phyloP scores from a whole-genome alignment of 805 yeast genomes.

The Wickerhamiella alocasiicola region DNA sequence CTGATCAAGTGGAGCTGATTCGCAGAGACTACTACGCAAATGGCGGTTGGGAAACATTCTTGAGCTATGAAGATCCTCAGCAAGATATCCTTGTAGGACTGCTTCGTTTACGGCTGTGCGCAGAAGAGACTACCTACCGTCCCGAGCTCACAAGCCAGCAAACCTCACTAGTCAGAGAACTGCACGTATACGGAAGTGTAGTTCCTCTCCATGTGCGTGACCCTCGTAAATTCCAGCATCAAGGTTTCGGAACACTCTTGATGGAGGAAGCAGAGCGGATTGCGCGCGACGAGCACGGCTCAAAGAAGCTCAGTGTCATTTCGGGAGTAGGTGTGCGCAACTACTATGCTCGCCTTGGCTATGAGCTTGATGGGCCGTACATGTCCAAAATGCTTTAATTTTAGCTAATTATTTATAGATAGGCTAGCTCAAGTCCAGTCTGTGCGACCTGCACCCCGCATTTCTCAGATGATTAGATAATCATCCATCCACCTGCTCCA shows the following conservation, averaged over 20 bases:
- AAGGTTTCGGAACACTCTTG: conserved; percentile 91
- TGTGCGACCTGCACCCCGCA: no score
- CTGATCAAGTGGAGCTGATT: conserved; percentile 91
- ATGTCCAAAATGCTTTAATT: conserved; percentile 65
- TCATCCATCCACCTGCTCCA: no score
- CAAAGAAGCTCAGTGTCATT: conserved; percentile 81
- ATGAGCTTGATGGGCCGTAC: conserved; percentile 85
- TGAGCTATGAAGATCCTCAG: conserved; percentile 92
- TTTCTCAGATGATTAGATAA: no score
- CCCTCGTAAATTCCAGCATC: conserved; percentile 97
- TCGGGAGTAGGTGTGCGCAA: conserved; percentile 97
- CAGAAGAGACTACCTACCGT: conserved; percentile 79
- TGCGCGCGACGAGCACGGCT: conserved; percentile 89
- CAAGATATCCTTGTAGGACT: conserved; percentile 91
- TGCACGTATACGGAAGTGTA: conserved; percentile 95
- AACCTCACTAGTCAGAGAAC: conserved; percentile 89
- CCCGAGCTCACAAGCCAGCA: conserved; percentile 75
- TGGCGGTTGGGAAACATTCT: conserved; percentile 62
- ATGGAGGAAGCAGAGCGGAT: conserved; percentile 99
- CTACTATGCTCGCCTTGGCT: conserved; percentile 86
- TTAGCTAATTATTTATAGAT: no score
- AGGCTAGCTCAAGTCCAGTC: no score
- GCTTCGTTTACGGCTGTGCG: conserved; percentile 74
- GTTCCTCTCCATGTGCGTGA: conserved; percentile 94
- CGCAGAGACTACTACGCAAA: conserved; percentile 95